Conservation (phyloP, 176 grass and related monocot genomes). For the Poa pratensis region DNA sequence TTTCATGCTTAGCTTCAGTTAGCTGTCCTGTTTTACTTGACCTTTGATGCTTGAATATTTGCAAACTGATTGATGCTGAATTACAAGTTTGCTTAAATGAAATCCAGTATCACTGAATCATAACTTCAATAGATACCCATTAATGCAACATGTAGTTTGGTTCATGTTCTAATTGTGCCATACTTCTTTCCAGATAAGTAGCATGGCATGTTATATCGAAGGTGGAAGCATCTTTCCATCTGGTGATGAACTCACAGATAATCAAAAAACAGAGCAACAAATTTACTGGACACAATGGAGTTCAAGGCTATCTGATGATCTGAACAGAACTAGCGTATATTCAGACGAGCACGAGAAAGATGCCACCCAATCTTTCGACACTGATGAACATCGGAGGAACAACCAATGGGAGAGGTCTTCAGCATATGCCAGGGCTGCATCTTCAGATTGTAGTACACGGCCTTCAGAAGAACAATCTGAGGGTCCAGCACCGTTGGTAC, state of each 20-base stretch:
- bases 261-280: conserved; percentile 27
- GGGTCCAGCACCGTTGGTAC: background rate
- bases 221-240: conserved; percentile 18
- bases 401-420: background rate
- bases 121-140: background rate
- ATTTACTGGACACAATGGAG: conserved; percentile 46
- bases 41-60: background rate
- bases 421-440: background rate
- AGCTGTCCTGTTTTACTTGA: background rate
- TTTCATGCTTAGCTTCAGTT: conserved; percentile 1
- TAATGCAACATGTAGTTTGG: background rate
- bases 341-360: background rate
- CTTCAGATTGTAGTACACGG: conserved; percentile 13
- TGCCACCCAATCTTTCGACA: background rate
- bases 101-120: background rate
- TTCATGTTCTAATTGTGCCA: conserved; percentile 6
- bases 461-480: conserved; percentile 34
- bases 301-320: background rate
- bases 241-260: conserved; percentile 35
- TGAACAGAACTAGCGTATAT: background rate
- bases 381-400: conserved; percentile 5
- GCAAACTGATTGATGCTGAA: background rate
- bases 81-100: background rate
- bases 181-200: conserved; percentile 46
- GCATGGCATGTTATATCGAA: conserved; percentile 45